Conservation (phyloP, 306 rosid species). For the Albizia julibrissin region DNA sequence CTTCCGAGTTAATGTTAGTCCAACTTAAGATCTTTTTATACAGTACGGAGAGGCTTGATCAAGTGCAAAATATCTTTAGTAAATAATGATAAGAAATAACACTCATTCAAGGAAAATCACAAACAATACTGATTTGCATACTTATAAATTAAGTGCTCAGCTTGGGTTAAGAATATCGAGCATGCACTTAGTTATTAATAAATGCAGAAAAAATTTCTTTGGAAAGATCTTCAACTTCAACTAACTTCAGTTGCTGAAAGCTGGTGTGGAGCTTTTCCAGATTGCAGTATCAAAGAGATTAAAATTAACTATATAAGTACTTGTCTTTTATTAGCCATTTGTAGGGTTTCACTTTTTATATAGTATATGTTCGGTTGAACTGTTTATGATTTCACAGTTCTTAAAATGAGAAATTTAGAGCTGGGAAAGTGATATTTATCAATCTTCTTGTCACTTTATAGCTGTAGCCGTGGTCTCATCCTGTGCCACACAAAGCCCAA, state of each 20-base stretch:
- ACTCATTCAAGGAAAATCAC: not conserved
- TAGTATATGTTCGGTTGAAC: not conserved
- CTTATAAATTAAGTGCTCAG: not conserved
- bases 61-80: not conserved
- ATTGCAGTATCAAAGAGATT: not conserved
- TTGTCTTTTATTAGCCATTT: not conserved
- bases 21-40: not conserved
- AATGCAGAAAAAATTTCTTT: not conserved
- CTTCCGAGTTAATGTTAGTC: not conserved
- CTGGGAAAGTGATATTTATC: constrained; percentile 4
- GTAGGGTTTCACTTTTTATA: not conserved
- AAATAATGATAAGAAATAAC: not conserved
- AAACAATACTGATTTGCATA: not conserved
- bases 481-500: not conserved
- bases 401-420: not conserved
- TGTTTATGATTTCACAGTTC: not conserved
- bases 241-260: not conserved
- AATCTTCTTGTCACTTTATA: constrained; percentile 25
- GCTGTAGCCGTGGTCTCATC: constrained; percentile 18
- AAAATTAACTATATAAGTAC: not conserved
- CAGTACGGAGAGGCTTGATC: not conserved
- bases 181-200: not conserved
- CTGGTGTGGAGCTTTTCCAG: not conserved
- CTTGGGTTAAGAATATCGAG: no score
- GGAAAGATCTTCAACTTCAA: not conserved